phyloP scores from a whole-genome alignment of 2,329 filamentous ascomycete genomes.

The Zymoseptoria ardabiliae region DNA sequence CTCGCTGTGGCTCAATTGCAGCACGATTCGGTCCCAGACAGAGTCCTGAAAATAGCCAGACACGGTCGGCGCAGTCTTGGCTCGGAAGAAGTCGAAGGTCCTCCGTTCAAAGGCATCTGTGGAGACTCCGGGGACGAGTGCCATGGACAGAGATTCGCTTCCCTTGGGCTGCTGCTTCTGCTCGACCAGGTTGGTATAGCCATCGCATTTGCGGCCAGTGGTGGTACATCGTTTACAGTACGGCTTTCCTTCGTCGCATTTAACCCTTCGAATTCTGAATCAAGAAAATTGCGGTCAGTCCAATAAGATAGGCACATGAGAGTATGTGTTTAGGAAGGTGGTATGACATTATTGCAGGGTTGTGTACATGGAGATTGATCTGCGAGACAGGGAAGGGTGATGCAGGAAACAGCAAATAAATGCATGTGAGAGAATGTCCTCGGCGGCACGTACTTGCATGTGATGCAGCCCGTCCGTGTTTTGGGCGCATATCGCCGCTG shows the following conservation, averaged over 20 bases:
- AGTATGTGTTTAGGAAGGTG: too few species aligned
- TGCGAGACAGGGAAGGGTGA: background rate
- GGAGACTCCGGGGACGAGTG: conserved; percentile 17
- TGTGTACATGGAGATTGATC: background rate
- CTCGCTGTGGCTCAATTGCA: conserved; percentile 27
- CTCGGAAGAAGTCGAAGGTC: conserved; percentile 26
- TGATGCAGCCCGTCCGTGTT: conserved; percentile 19
- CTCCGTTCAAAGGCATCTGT: conserved; percentile 22
- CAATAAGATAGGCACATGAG: background rate
- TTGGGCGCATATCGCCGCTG: conserved; percentile 19
- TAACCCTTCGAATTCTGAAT: conserved; percentile 47
- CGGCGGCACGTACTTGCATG: conserved; percentile 17
- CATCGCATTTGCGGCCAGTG: conserved; percentile 51
- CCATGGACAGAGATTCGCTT: conserved; percentile 11
- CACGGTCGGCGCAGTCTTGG: conserved; percentile 20
- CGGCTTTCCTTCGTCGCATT: conserved; percentile 51
- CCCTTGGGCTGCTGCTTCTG: conserved; percentile 6
- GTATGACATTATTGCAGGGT: background rate
- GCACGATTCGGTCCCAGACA: conserved; percentile 25
- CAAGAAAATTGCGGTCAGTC: background rate
- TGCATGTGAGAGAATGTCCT: background rate
- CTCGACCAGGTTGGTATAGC: conserved; percentile 34
- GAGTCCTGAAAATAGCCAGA: conserved; percentile 27
- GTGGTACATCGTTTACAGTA: conserved; percentile 47
- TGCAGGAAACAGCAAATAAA: background rate